Base-by-base conservation (phyloP, 1,284 basidiomycete genomes). In the Pisolithus thermaeus region DNA sequence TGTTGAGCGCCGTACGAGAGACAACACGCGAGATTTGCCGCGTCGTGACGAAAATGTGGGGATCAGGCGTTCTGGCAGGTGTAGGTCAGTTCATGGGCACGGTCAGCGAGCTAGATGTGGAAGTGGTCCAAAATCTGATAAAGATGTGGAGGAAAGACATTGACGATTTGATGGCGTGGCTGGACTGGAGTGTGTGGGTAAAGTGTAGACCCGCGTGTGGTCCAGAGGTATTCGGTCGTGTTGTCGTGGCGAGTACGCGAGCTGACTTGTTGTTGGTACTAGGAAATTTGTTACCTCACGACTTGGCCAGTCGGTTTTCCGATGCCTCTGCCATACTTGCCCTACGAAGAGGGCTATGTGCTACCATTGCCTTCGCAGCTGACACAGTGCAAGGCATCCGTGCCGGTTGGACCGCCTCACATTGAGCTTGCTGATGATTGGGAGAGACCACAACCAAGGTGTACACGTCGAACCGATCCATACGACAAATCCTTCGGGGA, bases 231-330 rank as follows among this genome's bases (percentile, higher is more conserved):
- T 35, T 4, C 12, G 1, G 5, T 35, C 12, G 5, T 4, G 12
- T 1, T 14, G 32, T 12, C 12, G 32, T 35, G 4, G 12, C 12
- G 12, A 35, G 14, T 35, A 35, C 32, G 32, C 12, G 32, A 35
- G 9, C 50, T 22, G 4, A 44, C 36, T 9, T 30, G n/a, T 9
- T 30, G n/a, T 23, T 22, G 3, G 32, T 30, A 51, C 23, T 53
- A 78, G 77, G 73, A 75, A 59, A 68, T 71, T 51, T 78, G 76
- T 42, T 73, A 73, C 49, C 51, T 79, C 20, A 75, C 76, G 23
- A 74, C 73, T 0, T 78, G 74, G 73, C 76, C 77, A 1, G 62
- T 51, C 3, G 54, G 59, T 16, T 58, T 57, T 18, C 55, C 61
- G 7, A 3, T 30, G 28, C 30, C 49, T 1, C 16, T 7, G 7